A percentile compares a stretch with the other conserved stretches of the same genome.
Evolutionary conservation across 805 yeast species (phyloP).

Genomic region (Ogataea pignaliae): DNA sequence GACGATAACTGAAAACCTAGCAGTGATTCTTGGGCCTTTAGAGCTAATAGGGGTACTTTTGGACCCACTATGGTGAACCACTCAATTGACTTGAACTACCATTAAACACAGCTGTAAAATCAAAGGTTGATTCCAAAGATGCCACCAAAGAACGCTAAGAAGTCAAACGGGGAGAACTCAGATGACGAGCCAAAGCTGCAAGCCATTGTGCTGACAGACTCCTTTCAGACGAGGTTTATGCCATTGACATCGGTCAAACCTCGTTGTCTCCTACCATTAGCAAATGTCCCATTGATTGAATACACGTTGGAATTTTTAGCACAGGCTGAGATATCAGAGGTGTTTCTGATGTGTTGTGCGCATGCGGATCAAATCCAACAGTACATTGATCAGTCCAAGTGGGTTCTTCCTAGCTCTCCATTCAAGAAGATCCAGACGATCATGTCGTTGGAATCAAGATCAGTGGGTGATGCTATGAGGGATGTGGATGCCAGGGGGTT

Average conservation of each 20-base stretch:
- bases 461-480: slow-evolving; percentile 97
- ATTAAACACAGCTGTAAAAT: too few relatives aligned
- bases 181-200: slow-evolving; percentile 74
- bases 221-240: slow-evolving; percentile 87
- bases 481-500: slow-evolving; percentile 89
- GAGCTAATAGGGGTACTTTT: too few relatives aligned
- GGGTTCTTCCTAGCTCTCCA: slow-evolving; percentile 70
- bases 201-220: slow-evolving; percentile 92
- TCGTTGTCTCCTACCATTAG: slow-evolving; percentile 86
- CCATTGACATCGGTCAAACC: slow-evolving; percentile 86
- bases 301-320: slow-evolving; percentile 94
- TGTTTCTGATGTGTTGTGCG: slow-evolving; percentile 81
- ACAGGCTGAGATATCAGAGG: slow-evolving; percentile 84
- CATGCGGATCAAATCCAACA: slow-evolving; percentile 86
- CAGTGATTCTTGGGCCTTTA: too few relatives aligned
- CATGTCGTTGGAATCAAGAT: slow-evolving; percentile 78
- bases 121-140: too few relatives aligned
- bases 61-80: too few relatives aligned
- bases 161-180: slow-evolving; percentile 5
- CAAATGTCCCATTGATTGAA: slow-evolving; percentile 90
- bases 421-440: slow-evolving; percentile 73
- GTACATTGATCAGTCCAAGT: slow-evolving; percentile 71
- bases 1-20: too few relatives aligned
- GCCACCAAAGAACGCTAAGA: slow-evolving; percentile 22
- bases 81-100: too few relatives aligned